phyloP scores from a whole-genome alignment of 202 grass and related monocot genomes.

The Digitaria exilis region DNA sequence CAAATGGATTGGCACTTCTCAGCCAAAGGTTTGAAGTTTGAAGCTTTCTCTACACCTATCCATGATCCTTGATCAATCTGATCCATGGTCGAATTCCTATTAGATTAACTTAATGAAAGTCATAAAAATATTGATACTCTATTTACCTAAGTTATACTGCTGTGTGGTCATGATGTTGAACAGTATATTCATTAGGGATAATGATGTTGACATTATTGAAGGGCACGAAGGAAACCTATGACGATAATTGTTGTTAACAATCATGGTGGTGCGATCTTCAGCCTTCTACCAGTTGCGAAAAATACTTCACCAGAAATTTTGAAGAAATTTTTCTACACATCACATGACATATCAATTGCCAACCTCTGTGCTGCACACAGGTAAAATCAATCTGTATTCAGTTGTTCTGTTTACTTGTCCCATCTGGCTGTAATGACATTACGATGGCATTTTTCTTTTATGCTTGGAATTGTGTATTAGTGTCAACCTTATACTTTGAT shows the following conservation, averaged over 20 bases:
- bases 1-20: constrained; percentile 89
- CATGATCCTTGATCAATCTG: neutral
- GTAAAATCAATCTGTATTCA: constrained; percentile 46
- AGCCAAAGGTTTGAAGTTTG: constrained; percentile 73
- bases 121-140: constrained; percentile 5
- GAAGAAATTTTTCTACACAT: constrained; percentile 87
- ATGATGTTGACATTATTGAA: constrained; percentile 56
- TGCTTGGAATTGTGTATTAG: neutral
- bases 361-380: constrained; percentile 90
- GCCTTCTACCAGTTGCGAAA: constrained; percentile 86
- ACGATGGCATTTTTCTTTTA: neutral
- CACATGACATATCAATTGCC: constrained; percentile 77
- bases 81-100: neutral
- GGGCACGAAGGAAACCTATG: constrained; percentile 72
- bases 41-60: constrained; percentile 22
- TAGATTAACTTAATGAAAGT: constrained; percentile 20
- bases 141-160: constrained; percentile 16
- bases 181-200: constrained; percentile 35
- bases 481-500: constrained; percentile 2
- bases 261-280: constrained; percentile 98
- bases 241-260: constrained; percentile 91
- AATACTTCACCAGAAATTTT: constrained; percentile 58
- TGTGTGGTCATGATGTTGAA: constrained; percentile 29
- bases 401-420: constrained; percentile 13
- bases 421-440: neutral